Conservation (phyloP, 768 basidiomycete genomes). For the Phanerochaete sordida region DNA sequence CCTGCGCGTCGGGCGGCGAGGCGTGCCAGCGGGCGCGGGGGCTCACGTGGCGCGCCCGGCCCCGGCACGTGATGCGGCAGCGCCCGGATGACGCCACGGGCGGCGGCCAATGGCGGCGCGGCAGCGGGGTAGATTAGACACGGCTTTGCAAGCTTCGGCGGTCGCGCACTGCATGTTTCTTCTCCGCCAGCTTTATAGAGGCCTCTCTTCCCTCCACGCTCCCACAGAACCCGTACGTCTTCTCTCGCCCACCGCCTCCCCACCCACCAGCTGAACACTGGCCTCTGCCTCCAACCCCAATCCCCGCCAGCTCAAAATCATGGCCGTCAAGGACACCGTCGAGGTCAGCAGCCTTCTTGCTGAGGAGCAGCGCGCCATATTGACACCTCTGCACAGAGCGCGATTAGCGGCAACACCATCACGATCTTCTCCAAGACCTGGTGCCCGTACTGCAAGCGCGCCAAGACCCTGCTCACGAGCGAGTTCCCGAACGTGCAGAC, state of each 20-base stretch:
- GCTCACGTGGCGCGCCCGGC: neutral
- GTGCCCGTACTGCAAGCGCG: conserved; percentile 39
- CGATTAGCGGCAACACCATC: conserved; percentile 35
- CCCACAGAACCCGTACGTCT: conserved; percentile 17
- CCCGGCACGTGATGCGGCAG: neutral
- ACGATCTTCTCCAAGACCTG: conserved; percentile 38
- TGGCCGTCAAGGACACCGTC: conserved; percentile 34
- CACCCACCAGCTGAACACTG: conserved; percentile 11
- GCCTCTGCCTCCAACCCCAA: conserved; percentile 31
- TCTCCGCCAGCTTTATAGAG: conserved; percentile 23
- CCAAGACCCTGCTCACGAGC: conserved; percentile 33
- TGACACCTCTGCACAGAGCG: conserved; percentile 19
- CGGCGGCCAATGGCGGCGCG: neutral
- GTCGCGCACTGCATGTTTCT: conserved; percentile 13
- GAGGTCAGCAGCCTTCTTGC: conserved; percentile 30
- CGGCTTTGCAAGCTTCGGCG: neutral
- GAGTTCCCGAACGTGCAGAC: conserved; percentile 27
- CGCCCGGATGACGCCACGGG: conserved; percentile 3
- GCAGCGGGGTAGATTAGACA: neutral
- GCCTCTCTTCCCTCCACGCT: conserved; percentile 13
- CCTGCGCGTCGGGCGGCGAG: neutral
- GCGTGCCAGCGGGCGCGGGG: neutral
- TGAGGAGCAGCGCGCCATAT: neutral
- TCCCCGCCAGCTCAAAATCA: conserved; percentile 27
- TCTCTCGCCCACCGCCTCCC: neutral